phyloP scores from a whole-genome alignment of 139 green algal species.

The Limnomonas spitsbergensis region DNA sequence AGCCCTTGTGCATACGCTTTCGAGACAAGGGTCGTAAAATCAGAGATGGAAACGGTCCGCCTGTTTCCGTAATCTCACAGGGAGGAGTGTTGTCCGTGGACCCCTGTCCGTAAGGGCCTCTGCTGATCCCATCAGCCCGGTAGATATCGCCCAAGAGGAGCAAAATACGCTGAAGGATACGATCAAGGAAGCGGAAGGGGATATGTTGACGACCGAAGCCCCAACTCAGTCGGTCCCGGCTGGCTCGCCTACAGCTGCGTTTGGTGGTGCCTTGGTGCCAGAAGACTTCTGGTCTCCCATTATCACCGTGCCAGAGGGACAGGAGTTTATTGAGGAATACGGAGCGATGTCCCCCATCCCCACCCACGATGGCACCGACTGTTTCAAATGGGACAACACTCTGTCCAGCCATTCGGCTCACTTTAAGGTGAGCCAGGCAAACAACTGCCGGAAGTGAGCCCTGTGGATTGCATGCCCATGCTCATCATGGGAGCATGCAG shows the following conservation, averaged over 20 bases:
- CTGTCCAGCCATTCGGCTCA: not conserved
- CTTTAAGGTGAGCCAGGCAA: not conserved
- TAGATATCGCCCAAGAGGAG: slow-evolving; percentile 71
- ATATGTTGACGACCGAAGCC: too few species aligned
- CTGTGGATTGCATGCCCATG: too few species aligned
- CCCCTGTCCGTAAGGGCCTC: too few species aligned
- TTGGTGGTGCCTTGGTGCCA: not conserved
- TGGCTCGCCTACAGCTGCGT: not conserved
- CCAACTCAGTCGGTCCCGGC: too few species aligned
- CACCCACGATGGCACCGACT: slow-evolving; percentile 84
- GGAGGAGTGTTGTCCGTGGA: too few species aligned
- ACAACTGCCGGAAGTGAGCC: too few species aligned
- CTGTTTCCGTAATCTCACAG: too few species aligned
- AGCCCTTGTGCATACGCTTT: too few species aligned
- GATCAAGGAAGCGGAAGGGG: slow-evolving; percentile 37
- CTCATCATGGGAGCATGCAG: too few species aligned
- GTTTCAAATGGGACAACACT: slow-evolving; percentile 82
- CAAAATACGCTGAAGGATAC: slow-evolving; percentile 76
- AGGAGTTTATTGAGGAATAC: slow-evolving; percentile 47
- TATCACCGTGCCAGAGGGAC: slow-evolving; percentile 42
- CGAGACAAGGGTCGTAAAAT: too few species aligned
- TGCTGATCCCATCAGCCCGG: slow-evolving; percentile 1
- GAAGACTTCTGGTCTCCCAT: slow-evolving; percentile 35
- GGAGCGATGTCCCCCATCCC: slow-evolving; percentile 52
- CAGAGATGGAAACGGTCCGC: too few species aligned